Evolutionary conservation across 306 rosid genomes (phyloP).

Genomic region (Cucumis hystrix): DNA sequence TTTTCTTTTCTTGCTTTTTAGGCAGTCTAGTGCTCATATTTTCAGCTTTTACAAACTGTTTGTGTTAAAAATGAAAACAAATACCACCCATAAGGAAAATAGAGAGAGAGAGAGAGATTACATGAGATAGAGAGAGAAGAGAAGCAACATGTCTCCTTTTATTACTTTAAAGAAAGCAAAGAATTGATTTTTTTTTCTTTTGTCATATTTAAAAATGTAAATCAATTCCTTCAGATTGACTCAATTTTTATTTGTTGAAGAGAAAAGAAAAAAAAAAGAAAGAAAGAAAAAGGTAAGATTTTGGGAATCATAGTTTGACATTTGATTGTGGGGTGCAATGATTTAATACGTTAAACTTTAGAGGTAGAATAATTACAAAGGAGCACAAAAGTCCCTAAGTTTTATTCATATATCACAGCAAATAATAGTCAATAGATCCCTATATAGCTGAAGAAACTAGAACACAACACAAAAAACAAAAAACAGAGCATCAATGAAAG

Average conservation of each 20-base stretch:
- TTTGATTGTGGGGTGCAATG: not conserved
- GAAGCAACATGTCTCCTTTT: not conserved
- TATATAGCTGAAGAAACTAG: too few relatives aligned
- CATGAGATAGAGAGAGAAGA: too few relatives aligned
- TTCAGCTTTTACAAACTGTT: conserved; percentile 32
- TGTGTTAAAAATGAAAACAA: conserved; percentile 13
- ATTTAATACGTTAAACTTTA: not conserved
- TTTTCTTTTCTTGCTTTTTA: conserved; percentile 15
- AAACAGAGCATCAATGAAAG: not conserved
- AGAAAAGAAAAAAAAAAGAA: not conserved
- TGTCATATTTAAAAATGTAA: not conserved
- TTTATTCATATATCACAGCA: not conserved
- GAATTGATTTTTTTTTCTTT: not conserved
- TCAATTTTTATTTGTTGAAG: not conserved
- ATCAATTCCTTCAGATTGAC: not conserved
- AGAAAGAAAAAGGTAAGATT: not conserved
- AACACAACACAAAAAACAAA: not conserved
- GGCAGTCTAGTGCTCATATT: conserved; percentile 24
- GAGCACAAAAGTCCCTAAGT: not conserved
- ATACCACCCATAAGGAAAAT: not conserved
- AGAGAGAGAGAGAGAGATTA: too few relatives aligned
- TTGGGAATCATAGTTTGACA: not conserved
- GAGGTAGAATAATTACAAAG: not conserved
- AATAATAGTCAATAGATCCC: not conserved
- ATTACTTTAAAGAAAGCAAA: not conserved